Evolutionary conservation across 352 stramenopile genomes (phyloP).

Genomic region (Peronosclerospora sorghi): DNA sequence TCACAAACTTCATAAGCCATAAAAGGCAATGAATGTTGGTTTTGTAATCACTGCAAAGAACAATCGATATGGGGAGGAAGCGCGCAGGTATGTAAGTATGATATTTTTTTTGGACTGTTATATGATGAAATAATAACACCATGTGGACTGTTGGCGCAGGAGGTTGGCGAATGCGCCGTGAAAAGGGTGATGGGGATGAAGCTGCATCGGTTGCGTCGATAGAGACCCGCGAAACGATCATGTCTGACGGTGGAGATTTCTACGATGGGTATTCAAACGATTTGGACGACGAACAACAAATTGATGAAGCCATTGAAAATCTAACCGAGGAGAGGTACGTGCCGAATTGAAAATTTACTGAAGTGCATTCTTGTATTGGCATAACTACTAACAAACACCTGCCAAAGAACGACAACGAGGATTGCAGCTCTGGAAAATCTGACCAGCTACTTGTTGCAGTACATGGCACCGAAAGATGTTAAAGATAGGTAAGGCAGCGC

Average conservation of each 20-base stretch:
- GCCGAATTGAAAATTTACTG: not conserved
- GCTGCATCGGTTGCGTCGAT: conserved; percentile 51
- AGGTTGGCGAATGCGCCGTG: conserved; percentile 49
- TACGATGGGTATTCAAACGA: conserved; percentile 57
- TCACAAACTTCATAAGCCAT: conserved; percentile 2
- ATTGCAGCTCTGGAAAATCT: conserved; percentile 65
- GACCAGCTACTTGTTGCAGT: conserved; percentile 47
- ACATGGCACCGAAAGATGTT: conserved; percentile 49
- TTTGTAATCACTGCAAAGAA: no score
- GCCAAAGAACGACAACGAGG: conserved; percentile 49
- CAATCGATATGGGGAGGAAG: conserved; percentile 50
- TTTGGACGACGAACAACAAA: conserved; percentile 45
- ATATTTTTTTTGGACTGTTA: no score
- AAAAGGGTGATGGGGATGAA: conserved; percentile 66
- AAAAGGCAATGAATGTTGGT: no score
- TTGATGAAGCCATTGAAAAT: conserved; percentile 69
- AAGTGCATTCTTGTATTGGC: not conserved
- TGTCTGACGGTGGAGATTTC: conserved; percentile 54
- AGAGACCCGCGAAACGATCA: conserved; percentile 49
- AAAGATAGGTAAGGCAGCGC: conserved; percentile 43
- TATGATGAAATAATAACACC: no score
- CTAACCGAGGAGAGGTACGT: conserved; percentile 65
- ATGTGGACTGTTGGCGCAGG: conserved; percentile 5
- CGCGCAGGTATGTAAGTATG: conserved; percentile 26
- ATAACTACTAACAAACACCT: not conserved